Evolutionary conservation across 208 protist genomes (phyloP), one percentile per base, ranked within the genome.

Genomic region (Trichomonas tenax): DNA sequence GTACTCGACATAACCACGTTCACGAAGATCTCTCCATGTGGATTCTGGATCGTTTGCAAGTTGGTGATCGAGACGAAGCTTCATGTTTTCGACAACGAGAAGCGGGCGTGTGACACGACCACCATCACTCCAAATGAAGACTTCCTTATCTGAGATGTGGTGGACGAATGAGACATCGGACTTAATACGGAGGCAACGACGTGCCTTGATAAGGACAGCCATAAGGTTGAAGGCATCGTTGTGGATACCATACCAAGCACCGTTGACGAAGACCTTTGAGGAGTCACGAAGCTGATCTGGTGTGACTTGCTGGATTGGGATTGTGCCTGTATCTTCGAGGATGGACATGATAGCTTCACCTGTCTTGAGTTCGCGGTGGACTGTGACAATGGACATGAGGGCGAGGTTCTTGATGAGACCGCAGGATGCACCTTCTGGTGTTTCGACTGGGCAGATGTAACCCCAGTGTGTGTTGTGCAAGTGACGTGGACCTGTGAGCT

Each of bases 401-500:
- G 99, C 96, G 0, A 99, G 95, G 97, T 99, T 99, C 97, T 99
- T 99, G 23, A 99, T 98, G 0, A 99, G 97, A 41, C 99, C 99
- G 96, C 97, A 98, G 82, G 98, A 97, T 96, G 98, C 98, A 84
- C 99, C 99, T 97, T 99, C 97, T 34, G 97, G 97, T 14, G 98
- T 99, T 96, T 99, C 99, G 4, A 98, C 98, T 34, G 98, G 99
- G 97, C 99, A 99, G 15, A 99, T 97, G 40, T 63, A 93, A 40
- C 97, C 99, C 98, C 98, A 99, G 96, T 99, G 98, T 40, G 98
- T 99, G 97, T 99, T 99, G 97, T 99, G 99, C 41, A 99, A 97
- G 97, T 99, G 98, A 45, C 99, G 98, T 38, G 99, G 99, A 96
- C 98, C 97, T 41, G 98, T 98, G 14, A 98, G 96, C 96, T 99